Evolutionary conservation across 805 yeast genomes (phyloP), one percentile per base, ranked within the genome.

Genomic region (Brettanomyces sp.): DNA sequence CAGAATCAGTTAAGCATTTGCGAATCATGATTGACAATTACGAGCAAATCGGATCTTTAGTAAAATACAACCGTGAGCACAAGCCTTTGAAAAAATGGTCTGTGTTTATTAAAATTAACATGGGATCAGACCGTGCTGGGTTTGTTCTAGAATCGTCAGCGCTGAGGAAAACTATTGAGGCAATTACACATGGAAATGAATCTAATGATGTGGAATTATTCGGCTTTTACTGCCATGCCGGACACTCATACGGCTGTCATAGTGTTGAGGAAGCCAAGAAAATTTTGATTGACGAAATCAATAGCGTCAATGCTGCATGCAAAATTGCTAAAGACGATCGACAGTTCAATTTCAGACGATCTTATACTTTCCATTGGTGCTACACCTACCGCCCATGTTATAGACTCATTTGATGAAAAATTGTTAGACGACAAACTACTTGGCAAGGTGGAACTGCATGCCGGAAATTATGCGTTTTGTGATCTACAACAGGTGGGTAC

Each of bases 161-260:
- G 37, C 47, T 6, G 56, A 61, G 70, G 11, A 49, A 56, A 0
- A 48, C 58, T 1, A 54, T 74, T 4, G 25, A 43, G 7, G 39
- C 39, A 11, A 57, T 60, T 14, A 50, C 71, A 12, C 43, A 50
- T 3, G 34, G 48, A 7, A 52, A 51, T 4, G 52, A 57, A 12
- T 49, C 53, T 11, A 54, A 65, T 1, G 51, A 60, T 36, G 67
- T 80, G 9, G 65, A 71, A 8, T 48, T 84, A 13, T 77, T 67
- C 54, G 95, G 95, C 0, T 76, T 85, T 54, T 85, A 85, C 60
- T 80, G 85, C 36, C 93, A 85, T 64, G 85, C 88, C 1, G 95
- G 95, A 2, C 85, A 81, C 56, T 80, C 90, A 0, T 85, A 85
- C 56, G 65, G 65, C 1, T 67, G 82, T 0, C 60, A 63, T 5